Percentiles rank a stretch among this genome's conserved stretches.
These are phyloP conservation scores for Ustanciosporium gigantosporum DNA, from an alignment of 1,284 basidiomycete species.

Conservation along the genomic window DNA sequence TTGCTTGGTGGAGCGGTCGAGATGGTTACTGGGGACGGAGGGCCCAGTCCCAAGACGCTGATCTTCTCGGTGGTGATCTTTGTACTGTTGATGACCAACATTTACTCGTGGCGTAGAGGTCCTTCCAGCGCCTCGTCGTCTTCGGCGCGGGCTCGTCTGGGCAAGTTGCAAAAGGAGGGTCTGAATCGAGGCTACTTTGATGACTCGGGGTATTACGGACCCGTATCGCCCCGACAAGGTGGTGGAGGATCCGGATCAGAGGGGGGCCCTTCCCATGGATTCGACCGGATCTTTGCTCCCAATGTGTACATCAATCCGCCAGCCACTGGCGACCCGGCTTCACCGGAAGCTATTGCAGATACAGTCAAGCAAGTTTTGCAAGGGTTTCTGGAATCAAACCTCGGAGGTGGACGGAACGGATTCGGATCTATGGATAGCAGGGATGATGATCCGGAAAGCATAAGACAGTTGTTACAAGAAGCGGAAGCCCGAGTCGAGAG, in stretches of 20 bases:
- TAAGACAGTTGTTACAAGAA: background rate
- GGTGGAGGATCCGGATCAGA: no score
- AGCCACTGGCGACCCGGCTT: constrained; percentile 13
- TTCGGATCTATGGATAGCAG: background rate
- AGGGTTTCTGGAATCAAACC: constrained; percentile 44
- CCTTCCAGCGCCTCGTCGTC: constrained; percentile 1
- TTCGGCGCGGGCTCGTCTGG: constrained; percentile 3
- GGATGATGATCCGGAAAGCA: background rate
- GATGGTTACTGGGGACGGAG: constrained; percentile 18
- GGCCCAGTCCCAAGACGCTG: constrained; percentile 36
- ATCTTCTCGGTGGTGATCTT: constrained; percentile 50
- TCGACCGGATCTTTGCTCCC: constrained; percentile 26
- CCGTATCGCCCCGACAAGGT: constrained; percentile 7
- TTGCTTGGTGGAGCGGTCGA: constrained; percentile 33
- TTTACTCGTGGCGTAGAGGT: constrained; percentile 37
- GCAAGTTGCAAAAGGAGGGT: constrained; percentile 15
- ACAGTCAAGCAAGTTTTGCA: constrained; percentile 59
- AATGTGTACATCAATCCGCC: constrained; percentile 36
- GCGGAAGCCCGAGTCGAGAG: background rate
- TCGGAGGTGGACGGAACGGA: background rate
- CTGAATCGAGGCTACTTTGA: constrained; percentile 28
- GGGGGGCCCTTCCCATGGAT: background rate
- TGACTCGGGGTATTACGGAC: constrained; percentile 21
- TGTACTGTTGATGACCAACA: constrained; percentile 60
- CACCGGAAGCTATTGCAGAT: constrained; percentile 52